A percentile compares a stretch with the other conserved stretches of the same genome.
Conservation (phyloP, 2,329 filamentous ascomycete species). For the Nigrospora osmanthi region DNA sequence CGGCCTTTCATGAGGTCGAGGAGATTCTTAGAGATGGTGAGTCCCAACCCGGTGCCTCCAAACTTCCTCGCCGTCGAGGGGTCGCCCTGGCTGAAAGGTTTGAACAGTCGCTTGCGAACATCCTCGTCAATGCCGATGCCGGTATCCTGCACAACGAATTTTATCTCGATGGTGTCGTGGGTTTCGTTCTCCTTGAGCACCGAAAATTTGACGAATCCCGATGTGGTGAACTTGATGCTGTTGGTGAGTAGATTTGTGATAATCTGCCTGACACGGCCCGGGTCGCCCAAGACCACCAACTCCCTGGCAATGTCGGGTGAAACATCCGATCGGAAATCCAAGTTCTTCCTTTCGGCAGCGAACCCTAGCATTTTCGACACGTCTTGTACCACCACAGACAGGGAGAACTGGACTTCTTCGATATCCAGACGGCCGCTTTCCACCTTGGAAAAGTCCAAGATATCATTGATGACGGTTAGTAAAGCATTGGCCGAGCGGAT, state of each 20-base stretch:
- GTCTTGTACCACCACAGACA: slow-evolving; percentile 66
- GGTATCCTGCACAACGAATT: slow-evolving; percentile 68
- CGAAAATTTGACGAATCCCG: slow-evolving; percentile 59
- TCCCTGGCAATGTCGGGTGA: slow-evolving; percentile 55
- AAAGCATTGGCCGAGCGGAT: slow-evolving; percentile 73
- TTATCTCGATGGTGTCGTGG: slow-evolving; percentile 56
- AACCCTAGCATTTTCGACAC: slow-evolving; percentile 85
- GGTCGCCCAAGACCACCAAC: slow-evolving; percentile 78
- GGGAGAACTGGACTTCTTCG: slow-evolving; percentile 72
- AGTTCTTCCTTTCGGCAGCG: slow-evolving; percentile 70
- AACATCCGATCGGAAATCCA: slow-evolving; percentile 63
- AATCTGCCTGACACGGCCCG: slow-evolving; percentile 76
- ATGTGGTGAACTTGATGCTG: slow-evolving; percentile 66
- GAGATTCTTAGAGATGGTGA: slow-evolving; percentile 76
- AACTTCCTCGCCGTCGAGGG: slow-evolving; percentile 73
- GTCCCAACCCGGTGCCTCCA: slow-evolving; percentile 68
- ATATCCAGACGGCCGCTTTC: slow-evolving; percentile 72
- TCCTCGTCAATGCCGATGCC: slow-evolving; percentile 78
- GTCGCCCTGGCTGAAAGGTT: slow-evolving; percentile 76
- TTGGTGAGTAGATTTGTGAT: slow-evolving; percentile 73
- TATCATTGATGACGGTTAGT: slow-evolving; percentile 84
- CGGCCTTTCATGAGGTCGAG: slow-evolving; percentile 71
- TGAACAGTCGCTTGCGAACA: slow-evolving; percentile 64
- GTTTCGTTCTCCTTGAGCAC: slow-evolving; percentile 58
- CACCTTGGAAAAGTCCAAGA: slow-evolving; percentile 82